A percentile compares a stretch with the other conserved stretches of the same genome.
Conservation (phyloP, 139 green algal species). For the Pleodorina starrii region DNA sequence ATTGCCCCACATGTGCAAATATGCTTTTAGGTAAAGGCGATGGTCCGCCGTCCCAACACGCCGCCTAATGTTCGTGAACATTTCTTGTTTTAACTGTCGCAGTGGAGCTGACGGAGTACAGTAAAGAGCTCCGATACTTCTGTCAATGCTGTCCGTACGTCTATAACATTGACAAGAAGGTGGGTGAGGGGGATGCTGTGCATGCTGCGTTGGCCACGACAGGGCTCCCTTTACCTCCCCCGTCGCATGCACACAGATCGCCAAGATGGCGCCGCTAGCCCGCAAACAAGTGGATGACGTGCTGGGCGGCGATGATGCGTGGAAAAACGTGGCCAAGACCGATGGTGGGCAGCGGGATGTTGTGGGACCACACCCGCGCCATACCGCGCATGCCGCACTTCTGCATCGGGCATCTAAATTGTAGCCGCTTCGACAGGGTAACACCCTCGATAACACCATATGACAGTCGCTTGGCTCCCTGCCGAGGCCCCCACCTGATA, state of each 20-base stretch:
- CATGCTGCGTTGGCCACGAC: background rate
- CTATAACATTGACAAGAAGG: constrained; percentile 84
- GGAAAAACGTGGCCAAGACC: constrained; percentile 92
- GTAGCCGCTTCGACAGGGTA: too few species aligned
- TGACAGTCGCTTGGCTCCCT: too few species aligned
- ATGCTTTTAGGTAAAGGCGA: constrained; percentile 80
- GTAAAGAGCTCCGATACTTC: constrained; percentile 78
- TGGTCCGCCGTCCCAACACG: too few species aligned
- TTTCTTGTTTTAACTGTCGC: background rate
- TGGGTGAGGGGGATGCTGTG: constrained; percentile 31
- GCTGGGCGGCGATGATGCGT: constrained; percentile 89
- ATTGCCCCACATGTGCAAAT: constrained; percentile 92
- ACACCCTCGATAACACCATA: too few species aligned
- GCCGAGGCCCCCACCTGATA: too few species aligned
- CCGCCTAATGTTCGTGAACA: background rate
- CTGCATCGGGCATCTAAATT: too few species aligned
- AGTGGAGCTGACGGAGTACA: constrained; percentile 77
- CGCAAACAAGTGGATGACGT: constrained; percentile 94
- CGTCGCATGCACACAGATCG: constrained; percentile 84
- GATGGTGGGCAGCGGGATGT: constrained; percentile 74
- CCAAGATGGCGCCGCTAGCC: constrained; percentile 71
- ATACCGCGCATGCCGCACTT: too few species aligned
- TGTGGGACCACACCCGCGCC: too few species aligned
- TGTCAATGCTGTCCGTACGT: constrained; percentile 91
- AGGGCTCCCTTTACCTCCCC: background rate